A percentile compares a stretch with the other conserved stretches of the same genome.
phyloP scores from a whole-genome alignment of 345 rosid genomes.

The Sisymbrium altissimum region DNA sequence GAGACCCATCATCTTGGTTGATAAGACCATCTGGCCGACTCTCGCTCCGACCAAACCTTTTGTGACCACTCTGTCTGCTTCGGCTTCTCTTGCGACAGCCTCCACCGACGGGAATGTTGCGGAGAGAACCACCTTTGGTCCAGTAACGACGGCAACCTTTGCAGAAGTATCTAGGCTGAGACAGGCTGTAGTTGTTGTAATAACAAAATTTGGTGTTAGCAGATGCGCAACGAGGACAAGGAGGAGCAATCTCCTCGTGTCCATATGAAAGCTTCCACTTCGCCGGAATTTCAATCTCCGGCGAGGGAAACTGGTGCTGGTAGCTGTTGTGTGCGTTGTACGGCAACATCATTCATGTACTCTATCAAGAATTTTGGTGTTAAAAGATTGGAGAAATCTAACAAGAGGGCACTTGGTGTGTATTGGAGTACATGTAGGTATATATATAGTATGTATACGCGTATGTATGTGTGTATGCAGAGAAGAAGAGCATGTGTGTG shows the following conservation, averaged over 20 bases:
- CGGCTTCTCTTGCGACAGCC: conserved; percentile 77
- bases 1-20: conserved; percentile 16
- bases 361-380: background rate
- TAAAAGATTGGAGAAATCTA: background rate
- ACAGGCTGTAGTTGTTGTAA: conserved; percentile 89
- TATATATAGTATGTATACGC: background rate
- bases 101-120: conserved; percentile 86
- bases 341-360: conserved; percentile 27
- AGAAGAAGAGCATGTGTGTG: conserved; percentile 42
- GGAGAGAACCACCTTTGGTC: conserved; percentile 86
- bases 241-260: conserved; percentile 54
- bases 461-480: background rate
- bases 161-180: conserved; percentile 88
- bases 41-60: conserved; percentile 28
- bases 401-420: conserved; percentile 15
- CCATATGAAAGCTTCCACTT: conserved; percentile 35
- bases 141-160: conserved; percentile 82
- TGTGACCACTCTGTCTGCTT: conserved; percentile 34
- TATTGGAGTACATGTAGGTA: conserved; percentile 10
- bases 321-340: conserved; percentile 21
- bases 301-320: conserved; percentile 25
- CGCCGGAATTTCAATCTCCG: conserved; percentile 26
- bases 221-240: conserved; percentile 89
- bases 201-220: conserved; percentile 87
- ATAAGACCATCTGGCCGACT: conserved; percentile 22